Conservation (phyloP, 1,284 basidiomycete genomes). For the Vanrija pseudolonga region DNA sequence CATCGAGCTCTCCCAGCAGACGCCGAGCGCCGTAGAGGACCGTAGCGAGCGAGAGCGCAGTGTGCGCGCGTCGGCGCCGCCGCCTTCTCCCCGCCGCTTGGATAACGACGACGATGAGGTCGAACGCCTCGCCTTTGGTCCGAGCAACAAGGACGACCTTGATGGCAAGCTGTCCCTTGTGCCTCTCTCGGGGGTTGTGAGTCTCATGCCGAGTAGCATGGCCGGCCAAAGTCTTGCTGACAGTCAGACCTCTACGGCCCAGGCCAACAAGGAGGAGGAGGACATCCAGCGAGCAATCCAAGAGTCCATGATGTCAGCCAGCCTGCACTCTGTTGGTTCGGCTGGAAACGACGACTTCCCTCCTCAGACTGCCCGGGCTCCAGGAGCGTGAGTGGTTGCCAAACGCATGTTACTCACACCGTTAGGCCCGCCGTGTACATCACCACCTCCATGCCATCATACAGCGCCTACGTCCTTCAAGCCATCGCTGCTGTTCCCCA, state of each 20-base stretch:
- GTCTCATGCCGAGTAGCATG: background rate
- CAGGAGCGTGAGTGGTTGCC: conserved; percentile 32
- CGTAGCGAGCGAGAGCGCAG: conserved; percentile 29
- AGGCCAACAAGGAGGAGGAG: conserved; percentile 32
- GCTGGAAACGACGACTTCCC: conserved; percentile 11
- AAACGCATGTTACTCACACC: background rate
- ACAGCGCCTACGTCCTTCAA: conserved; percentile 34
- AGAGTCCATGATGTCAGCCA: conserved; percentile 45
- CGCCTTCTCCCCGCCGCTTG: conserved; percentile 28
- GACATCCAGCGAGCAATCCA: conserved; percentile 43
- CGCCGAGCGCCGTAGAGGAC: conserved; percentile 4
- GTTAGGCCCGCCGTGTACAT: conserved; percentile 11
- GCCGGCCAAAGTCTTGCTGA: background rate
- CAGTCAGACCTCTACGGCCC: too few relatives aligned
- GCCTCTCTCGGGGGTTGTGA: background rate
- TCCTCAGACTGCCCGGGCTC: conserved; percentile 8
- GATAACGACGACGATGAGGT: conserved; percentile 4
- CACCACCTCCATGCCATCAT: conserved; percentile 17
- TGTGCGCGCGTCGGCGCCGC: conserved; percentile 37
- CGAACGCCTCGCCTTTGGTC: conserved; percentile 29
- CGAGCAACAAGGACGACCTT: conserved; percentile 33
- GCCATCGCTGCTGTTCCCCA: conserved; percentile 39
- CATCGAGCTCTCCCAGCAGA: conserved; percentile 16
- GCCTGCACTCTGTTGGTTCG: conserved; percentile 34
- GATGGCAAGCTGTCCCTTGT: conserved; percentile 33